phyloP scores from a whole-genome alignment of 139 green algal genomes.

The Chlamydomonas incerta region DNA sequence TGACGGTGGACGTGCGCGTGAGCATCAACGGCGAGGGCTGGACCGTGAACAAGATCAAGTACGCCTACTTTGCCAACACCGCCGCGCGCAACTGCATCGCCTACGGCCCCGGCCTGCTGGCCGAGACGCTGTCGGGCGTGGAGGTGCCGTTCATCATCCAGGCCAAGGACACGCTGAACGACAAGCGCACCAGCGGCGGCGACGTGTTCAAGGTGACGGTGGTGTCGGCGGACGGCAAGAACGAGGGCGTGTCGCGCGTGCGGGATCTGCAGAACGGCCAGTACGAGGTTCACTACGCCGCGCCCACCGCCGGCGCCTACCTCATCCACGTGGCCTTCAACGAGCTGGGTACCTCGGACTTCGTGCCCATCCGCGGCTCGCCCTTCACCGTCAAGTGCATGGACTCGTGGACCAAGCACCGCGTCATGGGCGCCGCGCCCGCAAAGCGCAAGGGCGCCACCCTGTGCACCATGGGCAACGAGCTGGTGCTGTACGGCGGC shows the following conservation, averaged over 20 bases:
- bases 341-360: constrained; percentile 70
- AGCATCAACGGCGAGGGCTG: constrained; percentile 83
- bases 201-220: constrained; percentile 79
- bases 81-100: constrained; percentile 82
- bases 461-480: constrained; percentile 55
- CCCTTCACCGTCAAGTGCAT: constrained; percentile 76
- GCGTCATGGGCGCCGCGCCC: constrained; percentile 71
- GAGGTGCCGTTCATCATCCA: constrained; percentile 89
- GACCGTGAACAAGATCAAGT: constrained; percentile 90
- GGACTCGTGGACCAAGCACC: constrained; percentile 79
- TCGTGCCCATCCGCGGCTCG: constrained; percentile 74
- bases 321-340: constrained; percentile 76
- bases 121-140: constrained; percentile 67
- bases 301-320: constrained; percentile 65
- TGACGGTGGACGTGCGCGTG: constrained; percentile 73
- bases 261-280: constrained; percentile 78
- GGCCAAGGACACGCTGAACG: constrained; percentile 79
- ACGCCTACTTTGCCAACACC: constrained; percentile 92
- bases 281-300: constrained; percentile 77
- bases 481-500: constrained; percentile 81
- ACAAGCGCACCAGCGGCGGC: constrained; percentile 79
- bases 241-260: constrained; percentile 66
- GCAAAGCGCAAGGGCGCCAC: constrained; percentile 69
- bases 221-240: constrained; percentile 66
- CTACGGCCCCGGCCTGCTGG: constrained; percentile 84